phyloP scores from a whole-genome alignment of 345 rosid species.

The Orychophragmus violaceus region DNA sequence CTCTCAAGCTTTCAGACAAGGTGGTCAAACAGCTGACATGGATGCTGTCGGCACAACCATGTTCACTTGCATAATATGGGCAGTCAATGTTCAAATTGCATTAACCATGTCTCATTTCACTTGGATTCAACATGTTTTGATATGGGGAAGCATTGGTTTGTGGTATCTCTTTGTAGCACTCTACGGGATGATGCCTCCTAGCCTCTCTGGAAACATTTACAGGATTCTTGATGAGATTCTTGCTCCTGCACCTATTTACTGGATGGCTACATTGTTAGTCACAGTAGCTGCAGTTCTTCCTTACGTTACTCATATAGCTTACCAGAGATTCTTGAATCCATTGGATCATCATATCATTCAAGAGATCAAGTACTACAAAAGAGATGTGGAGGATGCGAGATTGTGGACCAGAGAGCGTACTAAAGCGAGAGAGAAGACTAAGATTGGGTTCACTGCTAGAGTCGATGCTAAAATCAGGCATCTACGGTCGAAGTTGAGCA shows the following conservation, averaged over 20 bases:
- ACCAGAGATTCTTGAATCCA: constrained; percentile 72
- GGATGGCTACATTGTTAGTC: constrained; percentile 65
- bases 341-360: constrained; percentile 94
- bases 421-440: constrained; percentile 81
- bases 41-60: constrained; percentile 78
- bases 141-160: constrained; percentile 74
- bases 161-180: constrained; percentile 77
- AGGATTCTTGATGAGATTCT: constrained; percentile 70
- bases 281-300: constrained; percentile 58
- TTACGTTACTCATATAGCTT: constrained; percentile 56
- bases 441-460: constrained; percentile 88
- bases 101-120: constrained; percentile 92
- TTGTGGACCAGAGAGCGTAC: constrained; percentile 93
- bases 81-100: constrained; percentile 84
- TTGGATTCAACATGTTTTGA: constrained; percentile 85
- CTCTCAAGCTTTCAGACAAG: constrained; percentile 61
- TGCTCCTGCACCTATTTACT: constrained; percentile 71
- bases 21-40: constrained; percentile 89
- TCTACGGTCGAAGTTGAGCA: constrained; percentile 58
- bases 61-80: constrained; percentile 93
- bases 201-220: constrained; percentile 52
- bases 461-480: constrained; percentile 92
- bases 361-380: constrained; percentile 79
- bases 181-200: constrained; percentile 58
- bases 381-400: constrained; percentile 63